Evolutionary conservation across 768 basidiomycete genomes (phyloP).

Genomic region (Boletus fagicola): DNA sequence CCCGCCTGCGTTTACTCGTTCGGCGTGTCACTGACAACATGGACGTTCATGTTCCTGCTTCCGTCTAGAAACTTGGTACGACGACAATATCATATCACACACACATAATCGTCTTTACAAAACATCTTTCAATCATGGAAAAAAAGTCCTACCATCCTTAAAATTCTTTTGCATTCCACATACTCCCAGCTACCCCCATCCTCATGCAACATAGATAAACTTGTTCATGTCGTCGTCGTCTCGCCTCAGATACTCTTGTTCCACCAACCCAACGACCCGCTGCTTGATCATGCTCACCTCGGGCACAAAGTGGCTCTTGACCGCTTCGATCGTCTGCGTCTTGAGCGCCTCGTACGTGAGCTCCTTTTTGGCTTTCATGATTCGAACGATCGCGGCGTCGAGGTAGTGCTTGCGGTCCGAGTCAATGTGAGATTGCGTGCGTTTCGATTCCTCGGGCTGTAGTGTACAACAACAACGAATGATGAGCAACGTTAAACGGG

Average conservation of each 20-base stretch:
- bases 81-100: neutral
- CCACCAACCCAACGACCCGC: conserved; percentile 77
- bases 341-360: conserved; percentile 77
- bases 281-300: conserved; percentile 83
- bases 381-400: conserved; percentile 93
- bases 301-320: conserved; percentile 85
- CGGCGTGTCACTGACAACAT: neutral
- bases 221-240: conserved; percentile 67
- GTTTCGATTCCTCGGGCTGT: conserved; percentile 77
- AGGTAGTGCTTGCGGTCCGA: conserved; percentile 82
- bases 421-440: conserved; percentile 81
- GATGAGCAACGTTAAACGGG: neutral
- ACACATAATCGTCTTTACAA: neutral
- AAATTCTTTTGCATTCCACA: neutral
- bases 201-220: conserved; percentile 77
- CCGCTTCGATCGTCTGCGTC: conserved; percentile 79
- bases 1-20: neutral
- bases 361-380: conserved; percentile 93
- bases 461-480: neutral
- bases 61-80: neutral
- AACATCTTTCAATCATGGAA: neutral
- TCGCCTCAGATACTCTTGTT: conserved; percentile 81
- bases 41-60: neutral
- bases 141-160: neutral
- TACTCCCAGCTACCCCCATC: neutral